Evolutionary conservation across 2,329 filamentous ascomycete genomes (phyloP), one percentile per base, ranked within the genome.

Genomic region (Apiospora sp.): DNA sequence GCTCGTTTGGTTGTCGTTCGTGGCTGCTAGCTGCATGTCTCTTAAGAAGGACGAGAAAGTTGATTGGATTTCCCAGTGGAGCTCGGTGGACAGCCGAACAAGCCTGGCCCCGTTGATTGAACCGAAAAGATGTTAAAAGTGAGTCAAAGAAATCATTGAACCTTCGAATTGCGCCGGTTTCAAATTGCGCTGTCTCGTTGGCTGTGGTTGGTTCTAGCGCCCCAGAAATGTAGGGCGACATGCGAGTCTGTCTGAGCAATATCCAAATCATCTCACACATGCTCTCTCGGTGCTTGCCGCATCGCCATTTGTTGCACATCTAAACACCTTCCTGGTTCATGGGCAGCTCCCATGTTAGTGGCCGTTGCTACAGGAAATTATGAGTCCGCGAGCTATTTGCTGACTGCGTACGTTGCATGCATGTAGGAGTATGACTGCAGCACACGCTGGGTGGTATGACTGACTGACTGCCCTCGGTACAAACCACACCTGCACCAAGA

Each of bases 341-440:
- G 43, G 46, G 46, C n/a, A 61, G 54, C 54, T 34, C 58, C 10
- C 14, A 16, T 61, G 27, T n/a, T 64, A 41, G 34, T 12, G 58
- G 6, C 58, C 22, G 34, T 64, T 41, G 34, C 8, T n/a, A 41
- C 34, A 41, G 22, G 34, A 7, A 37, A n/a, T 19, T 3, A 41
- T 6, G 34, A 64, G 34, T 41, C 58, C 41, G 34, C 34, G 19
- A 41, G 58, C 58, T 64, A 64, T 64, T 64, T 64, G 58, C 58
- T 41, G 58, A 64, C 58, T 64, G 30, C 58, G 58, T 41, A n/a
- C 34, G 34, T 64, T 64, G 34, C 34, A 64, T 64, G 19, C 34
- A 37, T n/a, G 58, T n/a, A 41, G 54, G 27, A 61, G 54, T 41
- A 64, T 64, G 58, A 64, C 58, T 64, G 58, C 58, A 64, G 30